Evolutionary conservation across 495 filamentous ascomycete species (phyloP), one percentile per base, ranked within the genome.

Genomic region (Ramalina intermedia): DNA sequence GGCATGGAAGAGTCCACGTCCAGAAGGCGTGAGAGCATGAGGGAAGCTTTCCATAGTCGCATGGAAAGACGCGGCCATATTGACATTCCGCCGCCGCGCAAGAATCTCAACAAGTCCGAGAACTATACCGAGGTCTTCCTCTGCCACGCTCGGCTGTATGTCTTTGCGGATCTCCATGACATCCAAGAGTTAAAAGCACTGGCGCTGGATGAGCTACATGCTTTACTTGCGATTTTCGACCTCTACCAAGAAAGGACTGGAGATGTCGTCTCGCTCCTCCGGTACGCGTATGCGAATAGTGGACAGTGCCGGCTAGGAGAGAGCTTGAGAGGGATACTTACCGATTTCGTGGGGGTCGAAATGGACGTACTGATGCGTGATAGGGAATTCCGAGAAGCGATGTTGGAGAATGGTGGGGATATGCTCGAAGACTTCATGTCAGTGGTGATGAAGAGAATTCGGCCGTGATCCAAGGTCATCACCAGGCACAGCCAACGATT

Each of bases 81-180:
- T 29, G 17, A 37, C 37, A 16, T 16, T 13, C 21, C 46, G n/a
- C 35, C 37, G 18, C 46, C 47, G n/a, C 51, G 47, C 3, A 29
- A 37, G 11, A 53, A 53, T 18, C n/a, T 46, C 7, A 33, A 27
- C 8, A 12, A 27, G 12, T 9, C 40, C 1, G 53, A 69, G 33
- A 57, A 69, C 49, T 71, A 65, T 47, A 59, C 57, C 0, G 51
- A 57, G 2, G 58, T 68, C 3, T 63, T 69, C 40, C 55, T 68
- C 0, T 57, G 55, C 27, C 65, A 69, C 50, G 61, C 56, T 4
- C 26, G 38, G 14, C 52, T 70, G 13, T 69, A 68, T 41, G 47
- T 65, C 4, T 48, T 69, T 24, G 64, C 63, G 0, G 60, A 66
- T 21, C 56, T 54, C 29, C 67, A 64, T 40, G 41, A 52, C 4